Conservation (phyloP, 169 alveolate genomes). For the Plasmodium ovale region DNA sequence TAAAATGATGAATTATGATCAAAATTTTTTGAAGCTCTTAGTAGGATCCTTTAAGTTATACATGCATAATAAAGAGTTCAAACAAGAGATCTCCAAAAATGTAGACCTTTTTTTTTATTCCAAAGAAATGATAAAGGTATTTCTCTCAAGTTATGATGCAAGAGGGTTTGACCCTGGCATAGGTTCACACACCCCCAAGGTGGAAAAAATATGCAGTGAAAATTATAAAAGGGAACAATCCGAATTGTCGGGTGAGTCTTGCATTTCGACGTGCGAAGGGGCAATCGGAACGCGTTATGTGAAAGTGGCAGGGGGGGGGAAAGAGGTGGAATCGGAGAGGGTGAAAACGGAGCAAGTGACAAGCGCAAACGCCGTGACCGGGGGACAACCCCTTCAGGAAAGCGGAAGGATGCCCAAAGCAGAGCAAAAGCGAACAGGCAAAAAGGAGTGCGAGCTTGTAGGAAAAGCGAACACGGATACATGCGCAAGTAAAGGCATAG, state of each 20-base stretch:
- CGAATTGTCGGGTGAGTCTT: not conserved
- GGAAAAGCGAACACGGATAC: no score
- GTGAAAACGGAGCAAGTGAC: no score
- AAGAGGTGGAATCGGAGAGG: no score
- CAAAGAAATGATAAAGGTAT: slow-evolving; percentile 55
- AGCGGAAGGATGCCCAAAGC: no score
- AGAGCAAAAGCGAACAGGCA: not conserved
- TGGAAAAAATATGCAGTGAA: not conserved
- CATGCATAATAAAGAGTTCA: slow-evolving; percentile 58
- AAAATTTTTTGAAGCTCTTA: slow-evolving; percentile 43
- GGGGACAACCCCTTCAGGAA: no score
- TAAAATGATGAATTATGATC: slow-evolving; percentile 41
- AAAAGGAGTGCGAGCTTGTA: slow-evolving; percentile 11
- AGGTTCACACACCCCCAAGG: not conserved
- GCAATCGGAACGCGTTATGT: not conserved
- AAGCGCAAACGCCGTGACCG: no score
- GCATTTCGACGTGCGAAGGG: not conserved
- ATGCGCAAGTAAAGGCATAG: no score
- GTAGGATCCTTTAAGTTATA: slow-evolving; percentile 52
- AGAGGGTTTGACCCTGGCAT: not conserved
- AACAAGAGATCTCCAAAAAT: slow-evolving; percentile 12
- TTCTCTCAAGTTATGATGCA: slow-evolving; percentile 9
- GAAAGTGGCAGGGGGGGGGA: not conserved
- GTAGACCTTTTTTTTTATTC: slow-evolving; percentile 51
- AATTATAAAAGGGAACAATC: slow-evolving; percentile 10